phyloP scores from a whole-genome alignment of 805 yeast species.

The Saccharomyces eubayanus region DNA sequence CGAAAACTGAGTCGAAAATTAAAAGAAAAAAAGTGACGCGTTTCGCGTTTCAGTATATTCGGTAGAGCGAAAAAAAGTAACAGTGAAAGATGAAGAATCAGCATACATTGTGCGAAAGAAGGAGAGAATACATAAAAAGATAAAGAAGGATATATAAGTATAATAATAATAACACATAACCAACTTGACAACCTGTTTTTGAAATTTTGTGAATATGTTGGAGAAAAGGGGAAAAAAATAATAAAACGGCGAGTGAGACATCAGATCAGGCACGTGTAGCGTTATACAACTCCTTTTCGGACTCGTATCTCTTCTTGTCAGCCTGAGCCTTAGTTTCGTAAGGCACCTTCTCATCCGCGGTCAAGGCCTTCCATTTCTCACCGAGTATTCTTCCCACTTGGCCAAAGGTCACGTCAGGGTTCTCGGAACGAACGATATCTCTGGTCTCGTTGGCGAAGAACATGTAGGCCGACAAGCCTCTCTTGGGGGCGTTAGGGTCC shows the following conservation, averaged over 20 bases:
- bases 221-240: background rate
- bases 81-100: conserved; percentile 1
- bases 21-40: conserved; percentile 5
- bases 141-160: conserved; percentile 6
- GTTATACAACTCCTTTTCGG: conserved; percentile 82
- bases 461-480: conserved; percentile 97
- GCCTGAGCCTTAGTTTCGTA: conserved; percentile 89
- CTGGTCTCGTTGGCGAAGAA: conserved; percentile 97
- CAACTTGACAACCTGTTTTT: background rate
- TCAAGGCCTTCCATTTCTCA: conserved; percentile 91
- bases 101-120: background rate
- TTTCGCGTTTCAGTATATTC: conserved; percentile 1
- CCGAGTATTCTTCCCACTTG: conserved; percentile 93
- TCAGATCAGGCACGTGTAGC: conserved; percentile 29
- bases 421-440: conserved; percentile 89
- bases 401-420: conserved; percentile 93
- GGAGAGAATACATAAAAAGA: background rate
- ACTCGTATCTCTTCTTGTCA: conserved; percentile 96
- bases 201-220: background rate
- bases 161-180: background rate
- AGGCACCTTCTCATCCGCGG: conserved; percentile 75
- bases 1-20: background rate
- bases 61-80: background rate
- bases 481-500: conserved; percentile 98
- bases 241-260: background rate